Percentiles rank a stretch among this genome's conserved stretches.
Conservation (phyloP, 2,329 filamentous ascomycete genomes). For the Paracoccidioides brasiliensis region DNA sequence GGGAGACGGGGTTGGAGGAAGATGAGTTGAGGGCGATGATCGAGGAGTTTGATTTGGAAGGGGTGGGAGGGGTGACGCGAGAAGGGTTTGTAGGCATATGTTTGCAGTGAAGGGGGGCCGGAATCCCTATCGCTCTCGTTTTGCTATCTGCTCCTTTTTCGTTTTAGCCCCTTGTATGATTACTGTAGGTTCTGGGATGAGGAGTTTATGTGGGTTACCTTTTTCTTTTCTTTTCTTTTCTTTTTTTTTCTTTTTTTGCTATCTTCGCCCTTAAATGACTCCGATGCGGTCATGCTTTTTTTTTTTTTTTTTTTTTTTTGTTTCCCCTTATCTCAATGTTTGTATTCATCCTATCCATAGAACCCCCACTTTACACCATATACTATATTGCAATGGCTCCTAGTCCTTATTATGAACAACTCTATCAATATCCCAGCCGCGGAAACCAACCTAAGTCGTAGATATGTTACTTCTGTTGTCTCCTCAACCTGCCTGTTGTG, state of each 20-base stretch:
- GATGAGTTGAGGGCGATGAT: slow-evolving; percentile 93
- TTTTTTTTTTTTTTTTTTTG: neutral
- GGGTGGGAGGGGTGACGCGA: slow-evolving; percentile 60
- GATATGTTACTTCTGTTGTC: too few relatives aligned
- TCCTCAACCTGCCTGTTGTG: too few relatives aligned
- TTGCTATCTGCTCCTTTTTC: neutral
- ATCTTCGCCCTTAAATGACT: too few relatives aligned
- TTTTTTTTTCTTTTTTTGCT: neutral
- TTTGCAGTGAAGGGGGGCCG: slow-evolving; percentile 32
- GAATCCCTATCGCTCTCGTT: neutral
- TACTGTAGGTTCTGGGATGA: neutral
- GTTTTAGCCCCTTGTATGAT: neutral
- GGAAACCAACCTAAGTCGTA: too few relatives aligned
- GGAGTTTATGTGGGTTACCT: neutral
- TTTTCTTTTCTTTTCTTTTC: neutral
- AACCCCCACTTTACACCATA: too few relatives aligned
- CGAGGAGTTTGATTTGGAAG: slow-evolving; percentile 92
- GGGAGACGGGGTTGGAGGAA: slow-evolving; percentile 75
- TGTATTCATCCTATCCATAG: too few relatives aligned
- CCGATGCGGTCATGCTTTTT: too few relatives aligned
- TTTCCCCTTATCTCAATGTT: too few relatives aligned
- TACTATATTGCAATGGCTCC: too few relatives aligned
- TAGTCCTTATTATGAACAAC: too few relatives aligned
- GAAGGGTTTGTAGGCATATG: slow-evolving; percentile 57
- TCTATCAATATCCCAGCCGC: too few relatives aligned